Conservation (phyloP, 805 yeast species). For the Candida namnaoensis region DNA sequence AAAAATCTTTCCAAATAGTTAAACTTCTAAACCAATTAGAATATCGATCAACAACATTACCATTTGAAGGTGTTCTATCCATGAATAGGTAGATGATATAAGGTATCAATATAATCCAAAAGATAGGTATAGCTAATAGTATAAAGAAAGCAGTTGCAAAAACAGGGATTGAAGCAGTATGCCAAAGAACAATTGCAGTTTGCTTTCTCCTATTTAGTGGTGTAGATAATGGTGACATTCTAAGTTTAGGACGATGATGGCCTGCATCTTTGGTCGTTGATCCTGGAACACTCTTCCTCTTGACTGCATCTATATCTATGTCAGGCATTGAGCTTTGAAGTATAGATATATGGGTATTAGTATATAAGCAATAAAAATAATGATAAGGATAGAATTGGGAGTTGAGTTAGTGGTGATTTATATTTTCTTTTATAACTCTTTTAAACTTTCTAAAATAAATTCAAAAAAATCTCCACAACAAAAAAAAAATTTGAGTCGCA, state of each 20-base stretch:
- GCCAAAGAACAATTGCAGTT: constrained; percentile 65
- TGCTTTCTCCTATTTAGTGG: constrained; percentile 54
- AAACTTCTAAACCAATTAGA: constrained; percentile 49
- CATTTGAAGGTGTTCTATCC: constrained; percentile 70
- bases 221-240: constrained; percentile 44
- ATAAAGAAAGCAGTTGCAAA: constrained; percentile 47
- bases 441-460: too few species aligned
- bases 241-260: background rate
- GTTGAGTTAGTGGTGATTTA: too few species aligned
- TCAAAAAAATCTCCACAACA: too few species aligned
- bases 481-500: too few species aligned
- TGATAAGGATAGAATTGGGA: too few species aligned
- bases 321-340: background rate
- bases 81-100: constrained; percentile 51
- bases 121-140: constrained; percentile 44
- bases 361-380: too few species aligned
- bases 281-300: too few species aligned
- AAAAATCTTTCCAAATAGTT: constrained; percentile 62
- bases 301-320: too few species aligned
- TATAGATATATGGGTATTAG: too few species aligned
- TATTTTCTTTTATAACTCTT: too few species aligned
- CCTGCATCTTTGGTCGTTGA: too few species aligned
- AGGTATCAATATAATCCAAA: constrained; percentile 62
- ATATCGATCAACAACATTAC: constrained; percentile 50
- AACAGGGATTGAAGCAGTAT: constrained; percentile 60